Evolutionary conservation across 2,329 filamentous ascomycete genomes (phyloP).

Genomic region (Chrysoporthe austroafricana): DNA sequence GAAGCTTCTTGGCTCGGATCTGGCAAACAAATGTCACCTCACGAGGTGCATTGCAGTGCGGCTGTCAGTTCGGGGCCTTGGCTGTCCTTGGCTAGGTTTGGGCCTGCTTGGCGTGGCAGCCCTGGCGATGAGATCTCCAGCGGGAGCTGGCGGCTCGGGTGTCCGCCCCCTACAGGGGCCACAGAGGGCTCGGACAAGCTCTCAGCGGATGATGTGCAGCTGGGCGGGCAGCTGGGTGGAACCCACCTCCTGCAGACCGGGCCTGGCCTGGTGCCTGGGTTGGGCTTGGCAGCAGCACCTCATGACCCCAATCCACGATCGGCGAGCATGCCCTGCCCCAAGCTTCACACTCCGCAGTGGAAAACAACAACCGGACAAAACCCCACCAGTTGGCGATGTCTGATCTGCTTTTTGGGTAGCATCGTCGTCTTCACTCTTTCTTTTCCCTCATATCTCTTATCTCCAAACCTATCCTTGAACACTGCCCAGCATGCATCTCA

Average conservation of each 20-base stretch:
- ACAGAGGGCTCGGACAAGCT: not conserved
- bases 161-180: not conserved
- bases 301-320: not conserved
- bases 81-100: slow-evolving; percentile 1
- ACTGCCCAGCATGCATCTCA: slow-evolving; percentile 6
- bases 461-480: not conserved
- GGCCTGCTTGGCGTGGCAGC: not conserved
- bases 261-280: not conserved
- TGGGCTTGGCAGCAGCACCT: not conserved
- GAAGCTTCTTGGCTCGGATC: not conserved
- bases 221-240: not conserved
- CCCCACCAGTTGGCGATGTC: not conserved
- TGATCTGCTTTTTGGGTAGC: not conserved
- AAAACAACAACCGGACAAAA: slow-evolving; percentile 4
- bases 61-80: no score
- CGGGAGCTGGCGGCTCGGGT: not conserved
- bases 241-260: not conserved
- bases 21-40: slow-evolving; percentile 1
- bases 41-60: not conserved
- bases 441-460: not conserved
- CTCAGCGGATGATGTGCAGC: slow-evolving; percentile 13
- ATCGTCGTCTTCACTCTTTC: not conserved
- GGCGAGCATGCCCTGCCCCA: not conserved
- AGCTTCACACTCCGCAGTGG: not conserved
- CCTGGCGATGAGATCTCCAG: not conserved